Evolutionary conservation across 2,329 filamentous ascomycete genomes (phyloP).

Genomic region (Colletotrichum cereale): DNA sequence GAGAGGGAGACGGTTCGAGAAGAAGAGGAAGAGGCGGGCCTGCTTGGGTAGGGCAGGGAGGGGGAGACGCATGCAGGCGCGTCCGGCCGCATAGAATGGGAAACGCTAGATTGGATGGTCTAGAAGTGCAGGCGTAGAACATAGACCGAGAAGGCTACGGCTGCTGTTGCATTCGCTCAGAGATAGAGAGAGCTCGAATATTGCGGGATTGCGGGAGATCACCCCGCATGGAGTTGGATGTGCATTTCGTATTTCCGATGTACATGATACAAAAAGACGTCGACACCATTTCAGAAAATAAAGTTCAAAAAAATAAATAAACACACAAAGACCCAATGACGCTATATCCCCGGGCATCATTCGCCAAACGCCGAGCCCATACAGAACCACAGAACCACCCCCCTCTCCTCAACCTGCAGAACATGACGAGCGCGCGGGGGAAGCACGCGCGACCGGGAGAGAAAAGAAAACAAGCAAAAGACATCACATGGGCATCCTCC

Average conservation of each 20-base stretch:
- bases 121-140: neutral
- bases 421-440: too few species aligned
- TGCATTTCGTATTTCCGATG: constrained; percentile 12
- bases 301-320: too few species aligned
- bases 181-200: neutral
- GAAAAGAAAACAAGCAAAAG: neutral
- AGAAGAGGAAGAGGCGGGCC: neutral
- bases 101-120: neutral
- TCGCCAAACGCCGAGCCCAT: neutral
- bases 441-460: too few species aligned
- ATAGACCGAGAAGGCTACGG: neutral
- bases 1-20: neutral
- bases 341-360: neutral
- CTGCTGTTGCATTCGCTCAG: neutral
- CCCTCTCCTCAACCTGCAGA: neutral
- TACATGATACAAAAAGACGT: constrained; percentile 24
- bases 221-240: constrained; percentile 6
- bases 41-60: neutral
- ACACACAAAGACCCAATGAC: neutral
- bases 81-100: neutral
- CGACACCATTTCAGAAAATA: neutral
- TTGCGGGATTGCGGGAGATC: neutral
- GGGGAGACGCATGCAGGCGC: too few species aligned
- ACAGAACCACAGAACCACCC: neutral
- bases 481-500: constrained; percentile 74